Evolutionary conservation across 345 rosid species (phyloP).

Genomic region (Eucalyptus tenuipes): DNA sequence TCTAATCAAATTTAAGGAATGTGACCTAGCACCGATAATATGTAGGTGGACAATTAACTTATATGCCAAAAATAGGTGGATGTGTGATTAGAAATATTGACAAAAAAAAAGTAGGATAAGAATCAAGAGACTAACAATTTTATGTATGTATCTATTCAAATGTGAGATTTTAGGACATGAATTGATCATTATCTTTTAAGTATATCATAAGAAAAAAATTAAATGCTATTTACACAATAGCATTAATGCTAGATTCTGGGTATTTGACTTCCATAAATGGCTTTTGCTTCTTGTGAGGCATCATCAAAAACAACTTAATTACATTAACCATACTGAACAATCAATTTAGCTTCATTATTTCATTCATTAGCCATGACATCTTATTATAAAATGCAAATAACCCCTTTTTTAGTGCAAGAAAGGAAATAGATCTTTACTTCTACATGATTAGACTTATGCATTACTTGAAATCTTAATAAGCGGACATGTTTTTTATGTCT

Average conservation of each 20-base stretch:
- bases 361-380: background rate
- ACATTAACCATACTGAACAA: background rate
- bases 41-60: background rate
- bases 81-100: background rate
- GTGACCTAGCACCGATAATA: background rate
- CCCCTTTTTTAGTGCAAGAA: background rate
- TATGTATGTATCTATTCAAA: background rate
- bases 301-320: background rate
- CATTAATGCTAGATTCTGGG: background rate
- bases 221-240: background rate
- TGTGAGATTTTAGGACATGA: background rate
- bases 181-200: background rate
- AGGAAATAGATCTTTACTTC: background rate
- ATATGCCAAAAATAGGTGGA: background rate
- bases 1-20: background rate
- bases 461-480: background rate
- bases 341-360: background rate
- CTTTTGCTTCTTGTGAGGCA: background rate
- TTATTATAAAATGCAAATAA: background rate
- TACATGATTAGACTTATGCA: background rate
- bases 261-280: background rate
- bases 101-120: background rate
- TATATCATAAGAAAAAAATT: background rate
- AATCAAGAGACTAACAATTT: background rate
- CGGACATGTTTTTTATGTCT: background rate